Evolutionary conservation across 306 rosid genomes (phyloP).

Genomic region (Morella rubra): DNA sequence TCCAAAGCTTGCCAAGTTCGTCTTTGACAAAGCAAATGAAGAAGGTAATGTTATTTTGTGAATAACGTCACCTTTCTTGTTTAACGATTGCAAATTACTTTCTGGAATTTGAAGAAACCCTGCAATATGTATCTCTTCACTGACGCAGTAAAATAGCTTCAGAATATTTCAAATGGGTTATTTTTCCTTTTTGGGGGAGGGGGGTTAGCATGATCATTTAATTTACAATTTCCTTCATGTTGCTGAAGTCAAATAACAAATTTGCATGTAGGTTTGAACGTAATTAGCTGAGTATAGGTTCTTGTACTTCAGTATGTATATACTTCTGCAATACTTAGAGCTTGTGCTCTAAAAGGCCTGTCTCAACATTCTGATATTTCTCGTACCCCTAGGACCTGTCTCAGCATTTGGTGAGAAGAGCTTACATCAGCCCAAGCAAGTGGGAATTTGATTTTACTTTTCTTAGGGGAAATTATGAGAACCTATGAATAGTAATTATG

Average conservation of each 20-base stretch:
- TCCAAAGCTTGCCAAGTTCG: constrained; percentile 94
- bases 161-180: neutral
- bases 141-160: neutral
- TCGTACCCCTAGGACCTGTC: neutral
- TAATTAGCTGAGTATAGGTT: neutral
- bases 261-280: neutral
- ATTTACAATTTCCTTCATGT: neutral
- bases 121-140: neutral
- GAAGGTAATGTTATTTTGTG: constrained; percentile 45
- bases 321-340: neutral
- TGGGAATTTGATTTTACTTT: neutral
- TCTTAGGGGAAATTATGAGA: neutral
- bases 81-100: neutral
- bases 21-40: constrained; percentile 87
- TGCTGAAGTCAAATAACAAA: neutral
- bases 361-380: neutral
- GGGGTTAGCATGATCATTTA: neutral
- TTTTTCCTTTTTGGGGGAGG: too few species aligned
- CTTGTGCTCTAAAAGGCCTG: neutral
- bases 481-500: neutral
- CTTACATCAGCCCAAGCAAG: neutral
- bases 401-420: neutral
- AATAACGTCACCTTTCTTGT: constrained; percentile 2
- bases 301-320: neutral
- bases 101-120: neutral